Base-by-base conservation (phyloP, 371 early-diverging fungal species). In the Rhizopus microsporus region DNA sequence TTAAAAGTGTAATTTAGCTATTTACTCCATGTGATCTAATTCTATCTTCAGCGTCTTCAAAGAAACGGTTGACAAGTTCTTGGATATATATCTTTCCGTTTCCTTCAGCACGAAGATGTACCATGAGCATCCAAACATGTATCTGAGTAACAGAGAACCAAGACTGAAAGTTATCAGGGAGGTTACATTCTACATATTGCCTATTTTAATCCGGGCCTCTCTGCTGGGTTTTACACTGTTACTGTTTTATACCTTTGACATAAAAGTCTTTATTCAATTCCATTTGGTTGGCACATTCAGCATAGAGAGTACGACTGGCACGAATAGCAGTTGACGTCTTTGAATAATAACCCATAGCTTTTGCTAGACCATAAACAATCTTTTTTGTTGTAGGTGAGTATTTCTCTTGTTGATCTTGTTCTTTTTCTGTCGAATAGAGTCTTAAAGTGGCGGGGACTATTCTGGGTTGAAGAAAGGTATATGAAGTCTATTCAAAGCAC, bases 51-150 rank as follows among this genome's bases (percentile, higher is more conserved):
- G 92, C 86, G 66, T 96, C 96, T 13, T 87, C 81, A 80, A 96
- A 96, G 49, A 96, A 85, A 54, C 87, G 82, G 66, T 94, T 91
- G 43, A 96, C 90, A 35, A 97, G 57, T 60, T 92, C 92, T 63
- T 96, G 95, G 51, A 85, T 91, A 70, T 88, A 86, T 33, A 89
- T 80, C 55, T 88, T 89, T 42, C 88, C 88, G 48, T 88, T 74
- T 4, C 78, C 70, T 51, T 89, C 88, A 6, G 84, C 84, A 53
- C 93, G 83, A 17, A 91, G 71, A 40, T 95, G 88, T 9, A 91
- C 93, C 88, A 89, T 91, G 60, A 88, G 68, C 85, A 97, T 87
- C 98, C 98, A 98, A 0, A 96, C 85, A 63, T 97, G 96, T 46
- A 98, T 70, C 39, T 91, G 88, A 0, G 93, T 92, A 12, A 95